Percentiles rank a stretch among this genome's conserved stretches.
These are phyloP conservation scores for Parachaetomium inaequale DNA, from an alignment of 495 filamentous ascomycete species.

Conservation along the genomic window DNA sequence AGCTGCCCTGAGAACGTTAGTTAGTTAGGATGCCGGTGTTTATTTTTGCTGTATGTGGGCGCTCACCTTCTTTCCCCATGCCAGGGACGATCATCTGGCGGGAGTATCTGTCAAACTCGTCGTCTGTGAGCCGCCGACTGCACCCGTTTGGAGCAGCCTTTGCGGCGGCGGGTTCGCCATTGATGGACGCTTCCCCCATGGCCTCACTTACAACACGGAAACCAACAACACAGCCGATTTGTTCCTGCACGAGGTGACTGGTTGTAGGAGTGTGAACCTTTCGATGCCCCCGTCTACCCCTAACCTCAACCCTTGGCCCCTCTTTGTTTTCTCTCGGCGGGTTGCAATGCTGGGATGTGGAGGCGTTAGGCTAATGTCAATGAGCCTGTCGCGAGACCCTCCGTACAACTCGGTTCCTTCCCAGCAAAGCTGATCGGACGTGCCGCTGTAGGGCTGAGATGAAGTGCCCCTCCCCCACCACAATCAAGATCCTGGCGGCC, in stretches of 20 bases:
- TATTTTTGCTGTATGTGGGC: too few relatives aligned
- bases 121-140: slow-evolving; percentile 23
- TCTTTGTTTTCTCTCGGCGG: too few relatives aligned
- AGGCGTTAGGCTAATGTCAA: too few relatives aligned
- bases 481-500: slow-evolving; percentile 4
- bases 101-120: slow-evolving; percentile 63
- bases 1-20: slow-evolving; percentile 62
- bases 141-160: background rate
- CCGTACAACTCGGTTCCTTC: background rate
- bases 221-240: too few relatives aligned
- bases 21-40: background rate
- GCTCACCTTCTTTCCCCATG: slow-evolving; percentile 71
- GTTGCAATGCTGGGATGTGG: background rate
- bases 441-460: slow-evolving; percentile 25
- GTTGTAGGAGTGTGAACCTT: too few relatives aligned
- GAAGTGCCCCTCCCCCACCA: slow-evolving; percentile 20
- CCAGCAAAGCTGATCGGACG: background rate
- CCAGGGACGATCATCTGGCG: slow-evolving; percentile 88
- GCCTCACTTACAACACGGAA: too few relatives aligned
- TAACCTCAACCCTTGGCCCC: too few relatives aligned
- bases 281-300: too few relatives aligned
- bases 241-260: too few relatives aligned
- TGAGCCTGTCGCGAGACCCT: background rate
- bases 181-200: background rate
- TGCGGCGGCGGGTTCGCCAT: background rate